Base-by-base conservation (phyloP, 345 rosid genomes). In the Anacardium occidentale region DNA sequence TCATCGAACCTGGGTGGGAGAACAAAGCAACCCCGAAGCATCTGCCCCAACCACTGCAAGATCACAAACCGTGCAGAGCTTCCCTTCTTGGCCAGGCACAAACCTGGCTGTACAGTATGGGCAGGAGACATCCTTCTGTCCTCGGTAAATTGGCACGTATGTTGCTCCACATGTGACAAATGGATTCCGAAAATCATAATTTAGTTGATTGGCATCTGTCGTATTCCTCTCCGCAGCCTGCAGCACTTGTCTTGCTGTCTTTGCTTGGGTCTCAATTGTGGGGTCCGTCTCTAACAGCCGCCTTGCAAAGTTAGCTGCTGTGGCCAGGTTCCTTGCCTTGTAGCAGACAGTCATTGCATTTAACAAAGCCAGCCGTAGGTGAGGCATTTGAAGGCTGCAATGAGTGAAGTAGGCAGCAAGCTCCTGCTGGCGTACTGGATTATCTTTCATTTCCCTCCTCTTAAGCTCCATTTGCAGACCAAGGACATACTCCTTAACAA, bases 361-460 rank as follows among this genome's bases (percentile, higher is more conserved):
- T 13, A 58, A 83, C 70, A 94, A 75, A 1, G 97, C 97, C 2
- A 94, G 90, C 78, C 95, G 80, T 57, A 89, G 63, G 78, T 94
- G 98, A 60, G 98, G 95, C 66, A 73, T 50, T 75, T 92, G 98
- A 81, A 95, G 96, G 77, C 85, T 88, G 78, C 95, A 89, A 79
- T 95, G 97, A 71, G 99, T 95, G 88, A 92, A 92, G 80, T 95
- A 95, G 53, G 99, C 98, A 17, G 99, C 99, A 20, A 95, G 98
- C 86, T 92, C 98, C 83, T 89, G 97, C 76, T 92, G 98, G 62
- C 96, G 88, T 2, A 82, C 75, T 0, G 89, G 90, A 66, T 95
- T 74, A 66, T 84, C 97, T 87, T 70, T 90, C 51, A 82, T 54
- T 56, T 92, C 98, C 78, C 92, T 92, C 75, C 98, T 86, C 74